Conservation (phyloP, 495 filamentous ascomycete genomes). For the Penicillium goetzii region DNA sequence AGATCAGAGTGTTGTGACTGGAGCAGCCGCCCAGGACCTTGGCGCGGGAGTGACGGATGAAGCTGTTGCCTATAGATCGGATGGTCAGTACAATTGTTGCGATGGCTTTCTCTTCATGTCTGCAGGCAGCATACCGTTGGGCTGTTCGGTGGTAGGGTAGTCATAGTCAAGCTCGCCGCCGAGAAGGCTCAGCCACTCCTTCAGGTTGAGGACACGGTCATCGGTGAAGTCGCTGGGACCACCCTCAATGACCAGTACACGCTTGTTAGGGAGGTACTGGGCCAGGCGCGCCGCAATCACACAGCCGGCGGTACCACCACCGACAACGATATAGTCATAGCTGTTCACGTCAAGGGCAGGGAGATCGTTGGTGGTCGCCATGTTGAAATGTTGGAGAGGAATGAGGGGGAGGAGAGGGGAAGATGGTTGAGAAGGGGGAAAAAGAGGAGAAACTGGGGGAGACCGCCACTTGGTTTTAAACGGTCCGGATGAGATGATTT, state of each 20-base stretch:
- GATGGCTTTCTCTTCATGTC: neutral
- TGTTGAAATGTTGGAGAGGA: conserved; percentile 32
- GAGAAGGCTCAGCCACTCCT: conserved; percentile 77
- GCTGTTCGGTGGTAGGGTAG: conserved; percentile 83
- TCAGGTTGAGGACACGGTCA: conserved; percentile 72
- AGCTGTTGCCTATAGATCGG: conserved; percentile 64
- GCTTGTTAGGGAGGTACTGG: conserved; percentile 68
- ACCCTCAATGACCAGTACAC: conserved; percentile 67
- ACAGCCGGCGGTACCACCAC: conserved; percentile 86
- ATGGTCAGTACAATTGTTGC: conserved; percentile 10
- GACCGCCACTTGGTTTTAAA: conserved; percentile 14
- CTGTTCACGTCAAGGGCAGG: conserved; percentile 61
- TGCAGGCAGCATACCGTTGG: conserved; percentile 59
- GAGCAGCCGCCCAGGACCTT: conserved; percentile 87
- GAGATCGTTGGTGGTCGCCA: conserved; percentile 64
- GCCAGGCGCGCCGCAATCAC: conserved; percentile 76
- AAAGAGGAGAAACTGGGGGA: conserved; percentile 1
- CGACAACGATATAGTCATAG: conserved; percentile 87
- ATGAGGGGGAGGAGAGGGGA: conserved; percentile 14
- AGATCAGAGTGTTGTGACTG: conserved; percentile 85
- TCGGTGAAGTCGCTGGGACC: conserved; percentile 65
- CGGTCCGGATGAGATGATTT: neutral
- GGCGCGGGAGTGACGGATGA: conserved; percentile 81
- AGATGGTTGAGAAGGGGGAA: neutral
- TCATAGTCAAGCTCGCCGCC: conserved; percentile 85